Evolutionary conservation across 2,329 filamentous ascomycete species (phyloP).

Genomic region (Colletotrichum kahawae): DNA sequence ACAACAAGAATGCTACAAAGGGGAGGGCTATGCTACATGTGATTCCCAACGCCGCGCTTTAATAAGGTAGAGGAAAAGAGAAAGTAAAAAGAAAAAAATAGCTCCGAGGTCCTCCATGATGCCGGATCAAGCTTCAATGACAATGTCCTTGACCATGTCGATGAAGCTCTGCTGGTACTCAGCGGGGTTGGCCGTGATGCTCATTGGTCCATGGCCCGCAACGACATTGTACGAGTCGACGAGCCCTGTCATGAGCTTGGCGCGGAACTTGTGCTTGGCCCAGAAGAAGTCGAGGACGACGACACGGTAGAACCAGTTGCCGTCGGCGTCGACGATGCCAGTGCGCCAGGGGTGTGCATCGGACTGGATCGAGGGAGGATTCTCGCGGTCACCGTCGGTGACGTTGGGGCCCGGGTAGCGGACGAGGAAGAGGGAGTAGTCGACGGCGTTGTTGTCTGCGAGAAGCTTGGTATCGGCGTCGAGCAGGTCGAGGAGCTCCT

Average conservation of each 20-base stretch:
- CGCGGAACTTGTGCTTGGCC: constrained; percentile 73
- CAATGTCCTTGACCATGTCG: constrained; percentile 51
- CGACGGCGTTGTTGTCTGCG: constrained; percentile 67
- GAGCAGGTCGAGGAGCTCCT: constrained; percentile 59
- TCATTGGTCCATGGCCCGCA: constrained; percentile 72
- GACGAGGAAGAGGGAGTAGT: constrained; percentile 78
- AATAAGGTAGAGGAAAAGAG: neutral
- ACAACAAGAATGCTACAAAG: neutral
- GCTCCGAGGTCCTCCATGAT: neutral
- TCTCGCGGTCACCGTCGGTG: constrained; percentile 26
- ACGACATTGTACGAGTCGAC: constrained; percentile 69
- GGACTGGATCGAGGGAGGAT: constrained; percentile 47
- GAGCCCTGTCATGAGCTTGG: constrained; percentile 68
- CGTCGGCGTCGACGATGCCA: constrained; percentile 65
- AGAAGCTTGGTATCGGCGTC: constrained; percentile 69
- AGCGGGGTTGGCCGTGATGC: constrained; percentile 70
- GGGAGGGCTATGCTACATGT: neutral
- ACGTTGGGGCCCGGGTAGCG: constrained; percentile 39
- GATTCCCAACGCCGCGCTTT: neutral
- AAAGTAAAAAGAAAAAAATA: neutral
- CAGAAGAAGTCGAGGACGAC: constrained; percentile 79
- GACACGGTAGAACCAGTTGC: constrained; percentile 70
- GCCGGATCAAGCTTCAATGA: constrained; percentile 35
- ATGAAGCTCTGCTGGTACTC: constrained; percentile 68
- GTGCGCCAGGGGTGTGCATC: constrained; percentile 57